Evolutionary conservation across 495 filamentous ascomycete genomes (phyloP), one percentile per base, ranked within the genome.

Genomic region (Penicillium simplicissimum): DNA sequence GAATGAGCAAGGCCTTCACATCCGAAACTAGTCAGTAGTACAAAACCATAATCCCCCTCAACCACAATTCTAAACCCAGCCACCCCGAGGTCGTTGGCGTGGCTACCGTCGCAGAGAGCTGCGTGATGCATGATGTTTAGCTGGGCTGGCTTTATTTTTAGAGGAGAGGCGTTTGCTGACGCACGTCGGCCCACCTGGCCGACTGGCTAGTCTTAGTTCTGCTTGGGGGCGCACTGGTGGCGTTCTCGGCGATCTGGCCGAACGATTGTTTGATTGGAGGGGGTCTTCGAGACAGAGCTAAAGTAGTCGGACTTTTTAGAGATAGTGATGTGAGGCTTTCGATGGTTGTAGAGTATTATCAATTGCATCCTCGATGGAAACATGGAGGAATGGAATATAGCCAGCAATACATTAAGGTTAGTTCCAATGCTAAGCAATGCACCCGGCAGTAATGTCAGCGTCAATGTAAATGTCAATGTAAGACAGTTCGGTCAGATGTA

Each of bases 381-480:
- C 28, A 31, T 40, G 17, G 19, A 9, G 17, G 33, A 34, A 31
- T 21, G 33, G 23, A 13, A 6, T 21, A 34, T 47, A 21, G 0
- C 4, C 8, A 34, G 52, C 11, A 54, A 15, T 21, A 25, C 42
- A 52, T 45, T 38, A n/a, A n/a, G n/a, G n/a, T n/a, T 19, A 61
- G 19, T 60, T 55, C 52, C 66, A 54, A 71, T 67, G 51, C 69
- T 64, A 48, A 71, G 69, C 60, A 66, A 71, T 71, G 69, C 67
- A n/a, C n/a, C n/a, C n/a, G n/a, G 61, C 64, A 59, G 8, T 21
- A 45, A 23, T 45, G 17, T 21, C 9, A 45, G 42, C 42, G 17
- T 45, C 40, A 58, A 53, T 45, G 52, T 52, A 52, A 61, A 35
- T 52, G 49, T n/a, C 25, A 9, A 36, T 53, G 51, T 35, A 34